phyloP scores from a whole-genome alignment of 164 flowering plant genomes.

The Nelumbo lutea region DNA sequence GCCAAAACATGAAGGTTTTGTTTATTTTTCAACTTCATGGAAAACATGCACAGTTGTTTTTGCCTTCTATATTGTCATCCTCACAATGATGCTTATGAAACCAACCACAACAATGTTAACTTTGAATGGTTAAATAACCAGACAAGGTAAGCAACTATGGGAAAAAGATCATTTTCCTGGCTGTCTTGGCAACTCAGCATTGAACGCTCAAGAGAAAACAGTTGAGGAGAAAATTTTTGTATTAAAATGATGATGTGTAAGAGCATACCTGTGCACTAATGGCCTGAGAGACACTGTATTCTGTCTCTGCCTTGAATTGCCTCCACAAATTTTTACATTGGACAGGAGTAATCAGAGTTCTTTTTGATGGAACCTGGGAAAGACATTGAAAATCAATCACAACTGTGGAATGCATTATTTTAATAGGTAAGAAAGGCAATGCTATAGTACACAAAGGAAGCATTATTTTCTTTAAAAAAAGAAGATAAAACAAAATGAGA shows the following conservation, averaged over 20 bases:
- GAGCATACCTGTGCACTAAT: constrained; percentile 73
- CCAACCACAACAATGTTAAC: not conserved
- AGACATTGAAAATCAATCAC: not conserved
- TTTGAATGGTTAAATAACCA: not conserved
- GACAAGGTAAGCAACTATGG: not conserved
- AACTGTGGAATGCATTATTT: not conserved
- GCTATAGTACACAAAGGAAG: no score
- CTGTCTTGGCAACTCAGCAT: not conserved
- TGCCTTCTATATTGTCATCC: not conserved
- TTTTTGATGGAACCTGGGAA: constrained; percentile 57
- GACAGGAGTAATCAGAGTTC: constrained; percentile 79
- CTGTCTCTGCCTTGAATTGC: constrained; percentile 83
- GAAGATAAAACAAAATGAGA: no score
- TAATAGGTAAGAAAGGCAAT: not conserved
- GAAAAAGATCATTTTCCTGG: not conserved
- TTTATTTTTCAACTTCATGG: no score
- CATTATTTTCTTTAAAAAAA: no score
- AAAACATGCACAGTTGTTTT: no score
- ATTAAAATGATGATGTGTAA: not conserved
- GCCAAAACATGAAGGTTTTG: no score
- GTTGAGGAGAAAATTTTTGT: not conserved
- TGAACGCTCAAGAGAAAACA: not conserved
- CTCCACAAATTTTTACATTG: constrained; percentile 92
- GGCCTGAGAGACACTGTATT: constrained; percentile 83
- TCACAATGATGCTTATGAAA: not conserved